Evolutionary conservation across 176 grass and related monocot genomes (phyloP).

Genomic region (Calamus simplicifolius): DNA sequence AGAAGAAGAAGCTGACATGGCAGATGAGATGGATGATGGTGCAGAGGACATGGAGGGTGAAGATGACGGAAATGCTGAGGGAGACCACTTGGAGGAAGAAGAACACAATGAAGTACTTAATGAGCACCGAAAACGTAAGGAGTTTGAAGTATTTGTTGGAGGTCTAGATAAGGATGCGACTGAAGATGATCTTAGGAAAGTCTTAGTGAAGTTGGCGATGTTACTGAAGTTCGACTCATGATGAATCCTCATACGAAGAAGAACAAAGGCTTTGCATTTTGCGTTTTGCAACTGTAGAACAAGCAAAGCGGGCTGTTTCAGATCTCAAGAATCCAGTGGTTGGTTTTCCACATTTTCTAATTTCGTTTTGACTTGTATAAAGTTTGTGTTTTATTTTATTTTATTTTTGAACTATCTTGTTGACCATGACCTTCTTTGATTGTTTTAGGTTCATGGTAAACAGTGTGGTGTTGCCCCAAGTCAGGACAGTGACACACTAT

Average conservation of each 20-base stretch:
- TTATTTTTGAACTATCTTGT: not conserved
- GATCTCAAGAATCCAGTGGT: conserved; percentile 71
- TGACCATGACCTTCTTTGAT: conserved; percentile 20
- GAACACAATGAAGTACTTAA: conserved; percentile 62
- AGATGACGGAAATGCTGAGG: conserved; percentile 18
- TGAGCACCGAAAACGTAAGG: conserved; percentile 63
- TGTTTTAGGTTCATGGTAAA: conserved; percentile 62
- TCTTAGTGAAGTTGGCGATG: conserved; percentile 77
- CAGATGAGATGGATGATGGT: conserved; percentile 28
- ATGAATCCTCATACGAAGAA: conserved; percentile 81
- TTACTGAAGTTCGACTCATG: conserved; percentile 79
- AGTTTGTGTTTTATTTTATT: not conserved
- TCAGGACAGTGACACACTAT: conserved; percentile 87
- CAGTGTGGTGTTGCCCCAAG: conserved; percentile 87
- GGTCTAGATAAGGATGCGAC: conserved; percentile 82
- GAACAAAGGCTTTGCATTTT: conserved; percentile 98
- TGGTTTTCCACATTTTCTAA: conserved; percentile 20
- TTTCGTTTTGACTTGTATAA: not conserved
- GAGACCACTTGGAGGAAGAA: conserved; percentile 38
- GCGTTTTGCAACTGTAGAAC: conserved; percentile 76
- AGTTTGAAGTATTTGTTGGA: conserved; percentile 97
- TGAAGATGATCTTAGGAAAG: conserved; percentile 73
- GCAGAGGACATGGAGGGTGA: conserved; percentile 21
- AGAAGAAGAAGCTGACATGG: conserved; percentile 28
- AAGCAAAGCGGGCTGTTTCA: conserved; percentile 67